Evolutionary conservation across 441 rosid species (phyloP), one percentile per base, ranked within the genome.

Genomic region (Gossypium schwendimanii): DNA sequence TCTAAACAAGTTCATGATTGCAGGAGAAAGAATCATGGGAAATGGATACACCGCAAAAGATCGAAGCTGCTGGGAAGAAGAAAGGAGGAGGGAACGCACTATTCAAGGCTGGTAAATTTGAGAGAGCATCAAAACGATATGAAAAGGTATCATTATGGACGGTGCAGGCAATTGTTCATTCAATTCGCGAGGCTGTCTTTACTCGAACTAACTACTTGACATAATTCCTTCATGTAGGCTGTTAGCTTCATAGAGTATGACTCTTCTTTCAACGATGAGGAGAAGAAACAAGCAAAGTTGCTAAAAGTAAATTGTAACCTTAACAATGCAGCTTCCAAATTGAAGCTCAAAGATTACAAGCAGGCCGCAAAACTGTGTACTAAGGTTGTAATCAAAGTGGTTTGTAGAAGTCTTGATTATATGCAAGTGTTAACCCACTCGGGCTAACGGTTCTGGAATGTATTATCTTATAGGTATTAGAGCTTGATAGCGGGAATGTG

Each of bases 11-110:
- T 9, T 18, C 23, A 10, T 10, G 80, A 14, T 41, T 75, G 41
- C 75, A 89, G 95, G 98, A 91, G 24, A 93, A 84, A 77, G 98
- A 91, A 63, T 88, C 98, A 0, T 93, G 98, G 98, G 95, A 91
- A 73, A 87, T 93, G 97, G 87, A 79, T 79, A 89, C 95, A 0
- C 76, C 71, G 3, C 96, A 91, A 75, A 91, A 93, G 78, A 84
- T 91, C 58, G 98, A 87, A 78, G 89, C 93, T 64, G 94, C 96
- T 2, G 78, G 86, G 41, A 89, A 81, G 80, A 93, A 93, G 87
- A 91, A 93, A 79, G 97, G 91, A 80, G 92, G 88, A 80, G 97
- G 98, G 8, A 91, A 93, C 71, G 53, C 74, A 3, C 71, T 86
- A 75, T 91, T 87, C 69, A 93, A 86, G 84, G 86, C 87, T 2